Evolutionary conservation across 2,329 filamentous ascomycete species (phyloP), one percentile per base, ranked within the genome.

Genomic region (Aspergillus niger): DNA sequence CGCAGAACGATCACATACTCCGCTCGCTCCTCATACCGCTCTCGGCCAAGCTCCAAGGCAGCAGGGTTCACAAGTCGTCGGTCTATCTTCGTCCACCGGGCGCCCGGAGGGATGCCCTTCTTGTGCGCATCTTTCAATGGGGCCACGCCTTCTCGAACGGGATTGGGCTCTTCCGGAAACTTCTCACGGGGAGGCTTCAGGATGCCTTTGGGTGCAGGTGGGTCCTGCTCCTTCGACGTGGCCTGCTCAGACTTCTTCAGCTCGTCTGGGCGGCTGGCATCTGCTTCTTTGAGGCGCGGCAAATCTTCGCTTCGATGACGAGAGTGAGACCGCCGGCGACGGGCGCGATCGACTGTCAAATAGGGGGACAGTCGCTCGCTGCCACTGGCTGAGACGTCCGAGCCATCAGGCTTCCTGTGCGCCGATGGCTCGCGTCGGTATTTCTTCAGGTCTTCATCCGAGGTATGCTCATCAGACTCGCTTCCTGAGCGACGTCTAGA

Each of bases 1-100:
- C 93, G 84, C 58, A 98, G 82, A 2, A 97, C 92, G 74, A 97
- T 97, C 61, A 98, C 92, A 75, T 92, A 96, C 71, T 97, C 92
- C 61, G 92, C 86, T n/a, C 92, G 86, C 69, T 96, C 91, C 76
- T 98, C 94, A 67, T 90, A 98, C 30, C 94, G 85, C 79, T 97
- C 93, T 69, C 95, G 91, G n/a, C 91, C 90, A 63, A 91, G 85
- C 60, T 91, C 90, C 50, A 98, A 79, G 0, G 93, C 92, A 67
- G 94, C 90, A 0, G 93, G 92, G 68, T 96, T 97, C 69, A 98
- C 93, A 58, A 96, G 84, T 66, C 89, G 88, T 59, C 93, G 87
- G 72, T 90, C 91, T 72, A 98, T 93, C 79, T 95, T 96, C 50
- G 93, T 97, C 93, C 93, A 97, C 57, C 92, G 86, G 36, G 93